Conservation (phyloP, 1,284 basidiomycete genomes). For the Cryptococcus depauperatus region DNA sequence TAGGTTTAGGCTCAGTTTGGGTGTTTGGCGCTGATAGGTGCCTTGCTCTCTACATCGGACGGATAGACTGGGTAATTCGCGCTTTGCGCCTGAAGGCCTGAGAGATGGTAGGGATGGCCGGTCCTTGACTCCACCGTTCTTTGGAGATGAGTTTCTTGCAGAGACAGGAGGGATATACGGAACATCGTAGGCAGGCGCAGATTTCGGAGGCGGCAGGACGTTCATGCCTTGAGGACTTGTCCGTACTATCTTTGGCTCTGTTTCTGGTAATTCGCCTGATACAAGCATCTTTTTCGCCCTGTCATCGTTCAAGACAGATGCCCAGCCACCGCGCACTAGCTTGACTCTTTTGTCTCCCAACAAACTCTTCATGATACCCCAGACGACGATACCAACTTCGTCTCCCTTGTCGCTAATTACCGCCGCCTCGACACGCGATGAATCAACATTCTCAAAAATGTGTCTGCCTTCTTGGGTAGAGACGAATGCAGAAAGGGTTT, state of each 20-base stretch:
- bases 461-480: slow-evolving; percentile 62
- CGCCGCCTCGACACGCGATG: slow-evolving; percentile 20
- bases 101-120: slow-evolving; percentile 28
- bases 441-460: slow-evolving; percentile 53
- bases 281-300: slow-evolving; percentile 9
- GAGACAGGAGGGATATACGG: slow-evolving; percentile 15
- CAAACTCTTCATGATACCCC: slow-evolving; percentile 18
- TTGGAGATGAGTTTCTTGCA: slow-evolving; percentile 4
- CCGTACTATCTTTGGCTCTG: neutral
- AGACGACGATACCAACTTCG: slow-evolving; percentile 19
- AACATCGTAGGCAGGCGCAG: slow-evolving; percentile 12
- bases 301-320: slow-evolving; percentile 11
- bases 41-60: slow-evolving; percentile 12
- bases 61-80: slow-evolving; percentile 25
- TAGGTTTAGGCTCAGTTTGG: slow-evolving; percentile 36
- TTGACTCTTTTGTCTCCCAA: slow-evolving; percentile 17
- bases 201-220: slow-evolving; percentile 12
- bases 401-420: slow-evolving; percentile 26
- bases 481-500: slow-evolving; percentile 64
- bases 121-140: slow-evolving; percentile 11
- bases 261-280: slow-evolving; percentile 6
- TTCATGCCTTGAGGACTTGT: neutral
- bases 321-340: slow-evolving; percentile 33
- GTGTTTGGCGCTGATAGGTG: slow-evolving; percentile 18
- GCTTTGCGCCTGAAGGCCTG: slow-evolving; percentile 11